These are phyloP conservation scores for Hymenoscyphus repandus DNA, from an alignment of 2,329 filamentous ascomycete species.

Conservation along the genomic window DNA sequence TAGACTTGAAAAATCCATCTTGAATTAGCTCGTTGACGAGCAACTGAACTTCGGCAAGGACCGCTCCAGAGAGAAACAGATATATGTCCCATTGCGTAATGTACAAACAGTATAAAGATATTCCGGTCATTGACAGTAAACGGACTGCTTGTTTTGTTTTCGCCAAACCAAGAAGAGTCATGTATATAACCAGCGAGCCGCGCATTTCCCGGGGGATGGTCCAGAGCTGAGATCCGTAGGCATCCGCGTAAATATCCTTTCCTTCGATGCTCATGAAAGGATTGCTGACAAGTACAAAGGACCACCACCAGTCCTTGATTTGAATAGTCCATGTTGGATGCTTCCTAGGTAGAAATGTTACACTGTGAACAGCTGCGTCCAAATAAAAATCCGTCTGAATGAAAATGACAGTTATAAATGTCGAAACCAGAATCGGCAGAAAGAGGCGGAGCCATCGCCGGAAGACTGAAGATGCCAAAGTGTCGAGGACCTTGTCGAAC, in stretches of 20 bases:
- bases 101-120: slow-evolving; percentile 9
- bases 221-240: slow-evolving; percentile 5
- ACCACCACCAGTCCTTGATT: slow-evolving; percentile 4
- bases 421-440: slow-evolving; percentile 29
- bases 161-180: slow-evolving; percentile 12
- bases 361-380: background rate
- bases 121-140: background rate
- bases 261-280: slow-evolving; percentile 1
- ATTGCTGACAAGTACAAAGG: slow-evolving; percentile 1
- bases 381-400: background rate
- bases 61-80: slow-evolving; percentile 15
- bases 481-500: slow-evolving; percentile 31
- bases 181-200: slow-evolving; percentile 18
- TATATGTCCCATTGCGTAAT: slow-evolving; percentile 13
- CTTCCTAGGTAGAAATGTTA: background rate
- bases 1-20: background rate
- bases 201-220: slow-evolving; percentile 21
- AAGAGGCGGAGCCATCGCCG: slow-evolving; percentile 39
- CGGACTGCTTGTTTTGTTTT: slow-evolving; percentile 3
- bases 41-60: slow-evolving; percentile 13
- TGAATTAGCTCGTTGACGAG: background rate
- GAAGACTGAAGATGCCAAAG: slow-evolving; percentile 39
- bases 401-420: slow-evolving; percentile 1
- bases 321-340: background rate
- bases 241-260: background rate